Evolutionary conservation across 768 basidiomycete genomes (phyloP).

Genomic region (Tricholoma saponaceum): DNA sequence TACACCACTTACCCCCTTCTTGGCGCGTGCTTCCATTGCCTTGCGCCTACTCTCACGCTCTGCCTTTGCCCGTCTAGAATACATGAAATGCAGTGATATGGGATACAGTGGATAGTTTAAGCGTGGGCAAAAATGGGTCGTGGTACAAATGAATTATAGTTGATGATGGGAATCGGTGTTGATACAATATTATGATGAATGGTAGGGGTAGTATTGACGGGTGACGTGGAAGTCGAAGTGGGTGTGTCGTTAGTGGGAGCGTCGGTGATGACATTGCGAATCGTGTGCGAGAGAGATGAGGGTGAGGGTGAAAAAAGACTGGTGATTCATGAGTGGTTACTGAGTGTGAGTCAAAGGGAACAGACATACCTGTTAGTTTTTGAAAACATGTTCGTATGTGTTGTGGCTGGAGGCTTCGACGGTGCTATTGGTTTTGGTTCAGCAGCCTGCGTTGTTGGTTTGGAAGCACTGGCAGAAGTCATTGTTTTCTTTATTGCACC

Average conservation of each 20-base stretch:
- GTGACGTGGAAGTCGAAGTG: slow-evolving; percentile 4
- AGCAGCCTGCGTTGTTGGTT: slow-evolving; percentile 15
- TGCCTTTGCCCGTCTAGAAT: slow-evolving; percentile 62
- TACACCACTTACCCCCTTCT: slow-evolving; percentile 60
- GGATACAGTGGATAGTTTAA: slow-evolving; percentile 37
- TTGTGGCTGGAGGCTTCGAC: slow-evolving; percentile 10
- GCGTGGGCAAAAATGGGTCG: slow-evolving; percentile 65
- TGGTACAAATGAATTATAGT: slow-evolving; percentile 54
- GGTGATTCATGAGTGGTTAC: slow-evolving; percentile 65
- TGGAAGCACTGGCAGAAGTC: slow-evolving; percentile 19
- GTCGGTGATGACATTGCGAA: slow-evolving; percentile 9
- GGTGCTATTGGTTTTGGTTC: slow-evolving; percentile 14
- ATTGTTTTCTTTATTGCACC: slow-evolving; percentile 31
- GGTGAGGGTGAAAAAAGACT: slow-evolving; percentile 38
- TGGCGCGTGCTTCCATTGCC: slow-evolving; percentile 68
- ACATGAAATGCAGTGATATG: slow-evolving; percentile 16
- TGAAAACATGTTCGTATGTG: slow-evolving; percentile 33
- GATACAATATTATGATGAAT: slow-evolving; percentile 30
- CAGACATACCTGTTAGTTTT: slow-evolving; percentile 64
- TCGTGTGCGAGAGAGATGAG: slow-evolving; percentile 14
- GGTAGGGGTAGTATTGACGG: slow-evolving; percentile 14
- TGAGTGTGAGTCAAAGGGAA: slow-evolving; percentile 21
- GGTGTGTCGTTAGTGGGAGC: slow-evolving; percentile 3
- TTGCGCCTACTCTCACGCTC: slow-evolving; percentile 68
- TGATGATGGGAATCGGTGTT: slow-evolving; percentile 30